These are phyloP conservation scores for Alternaria alternata DNA, from an alignment of 2,329 filamentous ascomycete genomes.

Conservation along the genomic window DNA sequence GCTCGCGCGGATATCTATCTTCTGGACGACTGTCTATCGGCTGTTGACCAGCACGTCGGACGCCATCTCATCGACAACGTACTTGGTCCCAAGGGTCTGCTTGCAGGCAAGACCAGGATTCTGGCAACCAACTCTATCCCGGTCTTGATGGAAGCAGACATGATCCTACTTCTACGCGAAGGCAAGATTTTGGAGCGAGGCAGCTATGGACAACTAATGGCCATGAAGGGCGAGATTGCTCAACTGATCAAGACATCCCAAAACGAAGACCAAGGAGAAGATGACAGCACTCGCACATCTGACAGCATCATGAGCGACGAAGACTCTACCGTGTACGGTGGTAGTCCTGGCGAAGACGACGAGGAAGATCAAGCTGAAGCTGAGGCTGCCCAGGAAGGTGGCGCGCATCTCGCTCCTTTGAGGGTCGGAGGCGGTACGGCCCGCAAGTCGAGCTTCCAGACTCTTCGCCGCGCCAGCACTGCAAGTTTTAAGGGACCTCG, in stretches of 20 bases:
- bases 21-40: conserved; percentile 91
- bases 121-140: conserved; percentile 95
- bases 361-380: conserved; percentile 62
- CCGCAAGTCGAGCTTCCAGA: conserved; percentile 74
- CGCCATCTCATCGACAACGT: conserved; percentile 95
- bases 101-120: conserved; percentile 86
- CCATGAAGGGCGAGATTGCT: conserved; percentile 90
- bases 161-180: conserved; percentile 83
- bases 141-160: conserved; percentile 87
- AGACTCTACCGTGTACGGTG: conserved; percentile 65
- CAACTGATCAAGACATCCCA: conserved; percentile 82
- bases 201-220: conserved; percentile 88
- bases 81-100: conserved; percentile 81
- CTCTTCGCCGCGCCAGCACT: conserved; percentile 87
- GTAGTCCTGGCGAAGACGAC: conserved; percentile 59
- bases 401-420: conserved; percentile 76
- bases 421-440: conserved; percentile 65
- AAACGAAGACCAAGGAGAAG: conserved; percentile 58
- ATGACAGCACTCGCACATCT: conserved; percentile 56
- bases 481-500: conserved; percentile 88
- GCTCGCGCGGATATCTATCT: conserved; percentile 96
- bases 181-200: conserved; percentile 86
- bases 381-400: conserved; percentile 72
- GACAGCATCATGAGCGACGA: conserved; percentile 72
- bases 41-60: conserved; percentile 98